Evolutionary conservation across 2,329 filamentous ascomycete genomes (phyloP).

Genomic region (Aspergillaceae sp.): DNA sequence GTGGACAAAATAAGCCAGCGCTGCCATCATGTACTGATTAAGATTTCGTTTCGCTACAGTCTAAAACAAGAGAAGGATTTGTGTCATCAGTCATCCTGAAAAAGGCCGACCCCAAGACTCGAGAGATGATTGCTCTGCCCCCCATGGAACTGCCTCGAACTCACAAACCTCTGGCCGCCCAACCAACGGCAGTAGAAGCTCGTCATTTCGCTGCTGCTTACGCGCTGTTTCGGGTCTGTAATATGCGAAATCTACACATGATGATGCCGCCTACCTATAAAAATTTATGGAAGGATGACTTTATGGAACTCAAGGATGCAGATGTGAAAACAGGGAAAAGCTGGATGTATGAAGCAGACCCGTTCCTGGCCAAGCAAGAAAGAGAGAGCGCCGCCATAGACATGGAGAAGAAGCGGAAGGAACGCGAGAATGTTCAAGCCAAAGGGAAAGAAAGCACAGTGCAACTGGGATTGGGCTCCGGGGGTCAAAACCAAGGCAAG

Average conservation of each 20-base stretch:
- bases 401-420: constrained; percentile 70
- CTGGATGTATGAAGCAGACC: constrained; percentile 94
- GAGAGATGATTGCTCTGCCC: constrained; percentile 64
- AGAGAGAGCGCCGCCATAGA: constrained; percentile 67
- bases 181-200: constrained; percentile 77
- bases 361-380: constrained; percentile 73
- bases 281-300: constrained; percentile 81
- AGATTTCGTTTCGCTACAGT: constrained; percentile 27
- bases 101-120: constrained; percentile 68
- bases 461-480: constrained; percentile 40
- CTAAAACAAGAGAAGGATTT: constrained; percentile 63
- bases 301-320: constrained; percentile 69
- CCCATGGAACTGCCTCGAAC: constrained; percentile 72
- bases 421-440: constrained; percentile 53
- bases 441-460: constrained; percentile 59
- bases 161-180: constrained; percentile 65
- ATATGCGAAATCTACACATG: constrained; percentile 92
- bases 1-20: not conserved
- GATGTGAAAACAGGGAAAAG: constrained; percentile 67
- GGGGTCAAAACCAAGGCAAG: constrained; percentile 43
- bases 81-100: constrained; percentile 74
- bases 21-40: not conserved
- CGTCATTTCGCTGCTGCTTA: constrained; percentile 90
- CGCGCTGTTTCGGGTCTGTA: constrained; percentile 81
- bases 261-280: constrained; percentile 86